Evolutionary conservation across 1,139 yeast genomes (phyloP).

Genomic region (Blastobotrys buckinghamii): DNA sequence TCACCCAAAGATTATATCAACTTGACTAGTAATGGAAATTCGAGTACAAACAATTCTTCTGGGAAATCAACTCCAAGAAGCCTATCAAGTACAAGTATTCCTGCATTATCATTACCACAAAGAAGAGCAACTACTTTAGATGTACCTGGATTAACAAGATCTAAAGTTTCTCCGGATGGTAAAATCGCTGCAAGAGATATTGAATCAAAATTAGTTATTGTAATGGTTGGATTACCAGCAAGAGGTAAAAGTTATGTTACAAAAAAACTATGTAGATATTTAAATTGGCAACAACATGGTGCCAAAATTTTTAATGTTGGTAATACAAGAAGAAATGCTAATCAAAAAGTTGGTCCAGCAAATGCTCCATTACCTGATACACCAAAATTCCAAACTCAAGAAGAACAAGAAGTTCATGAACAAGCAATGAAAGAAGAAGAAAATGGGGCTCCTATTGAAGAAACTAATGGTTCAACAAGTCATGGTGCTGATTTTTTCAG

Average conservation of each 20-base stretch:
- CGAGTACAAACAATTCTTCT: slow-evolving; percentile 1
- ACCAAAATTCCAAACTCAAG: slow-evolving; percentile 44
- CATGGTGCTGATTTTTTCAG: slow-evolving; percentile 79
- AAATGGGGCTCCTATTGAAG: slow-evolving; percentile 8
- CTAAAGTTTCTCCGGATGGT: slow-evolving; percentile 80
- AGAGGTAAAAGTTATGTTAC: slow-evolving; percentile 75
- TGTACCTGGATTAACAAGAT: slow-evolving; percentile 87
- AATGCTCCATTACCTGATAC: slow-evolving; percentile 70
- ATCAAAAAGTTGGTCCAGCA: slow-evolving; percentile 63
- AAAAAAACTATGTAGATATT: slow-evolving; percentile 76
- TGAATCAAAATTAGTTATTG: slow-evolving; percentile 81
- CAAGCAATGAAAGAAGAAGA: slow-evolving; percentile 11
- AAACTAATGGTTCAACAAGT: slow-evolving; percentile 14
- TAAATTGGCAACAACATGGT: slow-evolving; percentile 90
- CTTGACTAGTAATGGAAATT: neutral
- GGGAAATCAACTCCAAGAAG: slow-evolving; percentile 17
- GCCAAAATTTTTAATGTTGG: slow-evolving; percentile 92
- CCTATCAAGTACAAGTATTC: slow-evolving; percentile 17
- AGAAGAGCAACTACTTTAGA: slow-evolving; percentile 72
- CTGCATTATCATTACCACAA: slow-evolving; percentile 23
- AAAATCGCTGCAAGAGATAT: slow-evolving; percentile 63
- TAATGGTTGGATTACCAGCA: slow-evolving; percentile 92
- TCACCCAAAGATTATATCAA: slow-evolving; percentile 18
- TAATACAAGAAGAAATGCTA: slow-evolving; percentile 74
- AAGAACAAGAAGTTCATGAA: slow-evolving; percentile 4